Percentiles rank a stretch among this genome's conserved stretches.
Evolutionary conservation across 208 protist genomes (phyloP).

Genomic region (Phytomonas francai): DNA sequence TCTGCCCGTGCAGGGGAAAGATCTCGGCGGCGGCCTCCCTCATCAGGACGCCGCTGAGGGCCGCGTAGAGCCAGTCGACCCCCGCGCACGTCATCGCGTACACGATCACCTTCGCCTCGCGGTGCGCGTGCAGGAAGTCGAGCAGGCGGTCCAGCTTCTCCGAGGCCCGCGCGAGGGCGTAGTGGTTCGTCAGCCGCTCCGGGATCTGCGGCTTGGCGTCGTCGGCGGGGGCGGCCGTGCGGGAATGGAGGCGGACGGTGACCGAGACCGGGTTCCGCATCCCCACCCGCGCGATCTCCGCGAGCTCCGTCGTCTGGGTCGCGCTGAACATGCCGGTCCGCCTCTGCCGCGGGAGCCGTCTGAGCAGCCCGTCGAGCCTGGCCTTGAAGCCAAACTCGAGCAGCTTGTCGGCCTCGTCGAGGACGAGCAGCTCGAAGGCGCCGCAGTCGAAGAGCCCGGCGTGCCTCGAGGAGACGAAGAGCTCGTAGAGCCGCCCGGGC

Average conservation of each 20-base stretch:
- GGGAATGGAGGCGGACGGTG: conserved; percentile 53
- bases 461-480: conserved; percentile 84
- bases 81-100: conserved; percentile 92
- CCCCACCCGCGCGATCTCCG: conserved; percentile 80
- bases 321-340: conserved; percentile 91
- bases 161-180: conserved; percentile 57
- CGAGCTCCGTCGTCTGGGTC: conserved; percentile 89
- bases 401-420: conserved; percentile 92
- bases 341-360: conserved; percentile 85
- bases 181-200: conserved; percentile 84
- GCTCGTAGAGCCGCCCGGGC: conserved; percentile 85
- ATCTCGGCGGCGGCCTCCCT: conserved; percentile 48
- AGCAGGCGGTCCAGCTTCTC: conserved; percentile 86
- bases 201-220: conserved; percentile 80
- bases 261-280: conserved; percentile 90
- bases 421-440: conserved; percentile 85
- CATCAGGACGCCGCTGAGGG: conserved; percentile 55
- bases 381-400: conserved; percentile 91
- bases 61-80: conserved; percentile 86
- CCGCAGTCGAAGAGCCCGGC: conserved; percentile 61
- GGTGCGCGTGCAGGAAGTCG: conserved; percentile 51
- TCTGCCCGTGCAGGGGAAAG: conserved; percentile 89
- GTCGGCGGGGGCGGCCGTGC: conserved; percentile 30
- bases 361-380: conserved; percentile 86
- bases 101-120: conserved; percentile 80